Conservation (phyloP, 2,329 filamentous ascomycete genomes). For the Phialophora expanda region DNA sequence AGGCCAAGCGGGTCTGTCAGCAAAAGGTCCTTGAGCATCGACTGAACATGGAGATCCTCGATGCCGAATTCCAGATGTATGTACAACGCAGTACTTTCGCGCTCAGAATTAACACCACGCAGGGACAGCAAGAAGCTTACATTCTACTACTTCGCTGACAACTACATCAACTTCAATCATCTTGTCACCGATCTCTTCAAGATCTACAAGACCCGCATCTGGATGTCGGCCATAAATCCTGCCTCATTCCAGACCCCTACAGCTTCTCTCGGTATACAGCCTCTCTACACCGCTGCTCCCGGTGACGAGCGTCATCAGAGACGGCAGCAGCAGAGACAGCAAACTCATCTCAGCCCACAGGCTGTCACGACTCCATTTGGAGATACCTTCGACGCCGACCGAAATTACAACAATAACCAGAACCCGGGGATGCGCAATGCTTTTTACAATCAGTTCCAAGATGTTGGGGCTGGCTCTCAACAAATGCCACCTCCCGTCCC, state of each 20-base stretch:
- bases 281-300: slow-evolving; percentile 43
- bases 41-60: slow-evolving; percentile 96
- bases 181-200: slow-evolving; percentile 98
- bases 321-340: slow-evolving; percentile 40
- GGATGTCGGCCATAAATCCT: slow-evolving; percentile 99
- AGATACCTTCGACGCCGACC: slow-evolving; percentile 34
- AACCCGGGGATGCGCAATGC: slow-evolving; percentile 26
- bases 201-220: slow-evolving; percentile 98
- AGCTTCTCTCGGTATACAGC: slow-evolving; percentile 66
- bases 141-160: slow-evolving; percentile 97
- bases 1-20: slow-evolving; percentile 94
- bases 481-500: slow-evolving; percentile 44
- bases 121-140: slow-evolving; percentile 99
- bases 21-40: slow-evolving; percentile 95
- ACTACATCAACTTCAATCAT: slow-evolving; percentile 97
- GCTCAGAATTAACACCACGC: slow-evolving; percentile 32
- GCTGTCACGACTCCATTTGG: slow-evolving; percentile 34
- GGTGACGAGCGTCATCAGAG: slow-evolving; percentile 33
- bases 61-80: slow-evolving; percentile 98
- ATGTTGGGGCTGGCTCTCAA: slow-evolving; percentile 32
- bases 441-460: slow-evolving; percentile 33
- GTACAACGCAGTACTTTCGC: slow-evolving; percentile 46
- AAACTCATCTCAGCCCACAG: slow-evolving; percentile 24
- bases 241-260: slow-evolving; percentile 87
- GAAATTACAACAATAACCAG: slow-evolving; percentile 33